Evolutionary conservation across 331 rosid species (phyloP), one percentile per base, ranked within the genome.

Genomic region (Malus hybrid): DNA sequence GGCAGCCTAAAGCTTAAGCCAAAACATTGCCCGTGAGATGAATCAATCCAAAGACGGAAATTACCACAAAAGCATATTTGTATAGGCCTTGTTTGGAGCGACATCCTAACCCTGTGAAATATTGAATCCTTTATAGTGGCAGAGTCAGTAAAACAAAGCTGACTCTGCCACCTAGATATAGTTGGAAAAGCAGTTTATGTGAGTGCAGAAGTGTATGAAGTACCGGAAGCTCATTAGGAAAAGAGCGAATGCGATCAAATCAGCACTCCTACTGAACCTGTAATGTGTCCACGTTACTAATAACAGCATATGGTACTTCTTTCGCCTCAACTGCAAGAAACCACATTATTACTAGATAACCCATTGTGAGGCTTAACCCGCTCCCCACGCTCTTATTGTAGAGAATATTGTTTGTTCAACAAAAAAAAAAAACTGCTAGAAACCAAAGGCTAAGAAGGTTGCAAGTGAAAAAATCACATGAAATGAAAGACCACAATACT

Each of bases 71-170:
- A 71, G 68, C 54, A 52, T 11, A 61, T 50, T 56, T 14, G 24
- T 22, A 24, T 6, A 50, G 85, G 90, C 99, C 99, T 94, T 94
- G 87, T 92, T 92, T 54, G 96, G 99, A 82, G 97, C 97, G 63
- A 92, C 97, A 79, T 90, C 96, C 99, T 88, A 76, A 94, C 97
- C 81, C 88, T 82, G 59, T 88, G 96, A 83, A 94, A 94, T 74
- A 12, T 73, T 19, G 93, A 65, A 65, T 92, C 90, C 66, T 83
- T 76, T 76, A 94, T 86, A 18, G 54, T 60, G 74, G 92, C 88
- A 72, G 82, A 24, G 24, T 24, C 24, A 24, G 24, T 24, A 24
- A 24, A 24, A 79, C 83, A 94, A 84, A 80, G 91, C 91, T 69
- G 91, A 86, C 82, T 90, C 99, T n/a, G 99, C 97, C 75, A 10